A percentile compares a stretch with the other conserved stretches of the same genome.
phyloP scores from a whole-genome alignment of 169 alveolate species.

The Perkinsus marinus region DNA sequence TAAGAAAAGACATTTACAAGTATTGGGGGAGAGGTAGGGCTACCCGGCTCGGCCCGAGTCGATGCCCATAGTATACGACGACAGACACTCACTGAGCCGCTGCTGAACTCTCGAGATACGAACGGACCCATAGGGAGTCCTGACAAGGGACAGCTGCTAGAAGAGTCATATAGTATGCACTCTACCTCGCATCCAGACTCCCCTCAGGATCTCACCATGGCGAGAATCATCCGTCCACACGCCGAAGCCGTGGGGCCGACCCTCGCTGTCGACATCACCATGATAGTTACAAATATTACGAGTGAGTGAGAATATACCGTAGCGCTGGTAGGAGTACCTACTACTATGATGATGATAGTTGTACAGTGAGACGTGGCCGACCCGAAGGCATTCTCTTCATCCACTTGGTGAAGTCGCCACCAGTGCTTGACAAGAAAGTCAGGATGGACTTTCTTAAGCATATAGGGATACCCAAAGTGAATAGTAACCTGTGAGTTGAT shows the following conservation, averaged over 20 bases:
- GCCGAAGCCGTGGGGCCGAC: conserved; percentile 31
- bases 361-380: background rate
- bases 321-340: background rate
- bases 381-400: background rate
- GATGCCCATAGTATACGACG: conserved; percentile 13
- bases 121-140: conserved; percentile 28
- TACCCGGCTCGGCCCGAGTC: conserved; percentile 13
- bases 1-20: background rate
- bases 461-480: background rate
- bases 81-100: conserved; percentile 20
- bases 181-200: conserved; percentile 18
- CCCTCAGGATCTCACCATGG: conserved; percentile 22
- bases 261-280: conserved; percentile 22
- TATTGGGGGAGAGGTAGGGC: background rate
- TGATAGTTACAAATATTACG: background rate
- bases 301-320: background rate
- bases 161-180: background rate
- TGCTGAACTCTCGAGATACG: conserved; percentile 26
- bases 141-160: background rate
- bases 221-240: conserved; percentile 27
- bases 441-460: background rate
- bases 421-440: background rate
- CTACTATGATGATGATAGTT: background rate
- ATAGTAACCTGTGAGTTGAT: background rate
- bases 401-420: background rate